A percentile compares a stretch with the other conserved stretches of the same genome.
Evolutionary conservation across 306 rosid genomes (phyloP).

Genomic region (Crataegus laevigata): DNA sequence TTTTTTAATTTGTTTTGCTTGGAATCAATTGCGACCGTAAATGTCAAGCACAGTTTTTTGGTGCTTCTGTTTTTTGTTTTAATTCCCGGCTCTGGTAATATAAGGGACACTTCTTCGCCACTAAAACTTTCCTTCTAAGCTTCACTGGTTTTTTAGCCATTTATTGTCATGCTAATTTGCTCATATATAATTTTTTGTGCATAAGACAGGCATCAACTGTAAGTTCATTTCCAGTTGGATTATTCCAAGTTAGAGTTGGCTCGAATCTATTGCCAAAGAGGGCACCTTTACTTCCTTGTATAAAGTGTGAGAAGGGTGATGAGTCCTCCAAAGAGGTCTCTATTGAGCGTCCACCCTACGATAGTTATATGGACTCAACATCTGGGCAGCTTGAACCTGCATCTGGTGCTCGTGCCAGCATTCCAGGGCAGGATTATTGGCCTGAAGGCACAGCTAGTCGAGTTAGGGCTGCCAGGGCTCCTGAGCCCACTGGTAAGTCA

Average conservation of each 20-base stretch:
- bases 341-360: constrained; percentile 69
- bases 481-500: constrained; percentile 67
- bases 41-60: background rate
- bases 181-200: constrained; percentile 11
- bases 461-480: constrained; percentile 82
- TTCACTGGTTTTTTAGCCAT: background rate
- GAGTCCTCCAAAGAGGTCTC: constrained; percentile 27
- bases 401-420: constrained; percentile 94
- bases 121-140: background rate
- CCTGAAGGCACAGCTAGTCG: constrained; percentile 88
- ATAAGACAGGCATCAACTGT: constrained; percentile 45
- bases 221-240: constrained; percentile 50
- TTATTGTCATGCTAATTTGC: constrained; percentile 20
- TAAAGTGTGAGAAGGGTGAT: constrained; percentile 70
- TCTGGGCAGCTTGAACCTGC: constrained; percentile 97
- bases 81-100: background rate
- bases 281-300: constrained; percentile 36
- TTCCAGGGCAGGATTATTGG: constrained; percentile 86
- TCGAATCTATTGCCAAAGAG: constrained; percentile 30
- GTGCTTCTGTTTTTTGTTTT: background rate
- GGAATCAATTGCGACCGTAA: background rate
- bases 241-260: constrained; percentile 45
- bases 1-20: background rate
- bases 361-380: constrained; percentile 77
- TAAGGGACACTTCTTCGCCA: background rate